Evolutionary conservation across 176 grass and related monocot genomes (phyloP), one percentile per base, ranked within the genome.

Genomic region (Carex kokanica): DNA sequence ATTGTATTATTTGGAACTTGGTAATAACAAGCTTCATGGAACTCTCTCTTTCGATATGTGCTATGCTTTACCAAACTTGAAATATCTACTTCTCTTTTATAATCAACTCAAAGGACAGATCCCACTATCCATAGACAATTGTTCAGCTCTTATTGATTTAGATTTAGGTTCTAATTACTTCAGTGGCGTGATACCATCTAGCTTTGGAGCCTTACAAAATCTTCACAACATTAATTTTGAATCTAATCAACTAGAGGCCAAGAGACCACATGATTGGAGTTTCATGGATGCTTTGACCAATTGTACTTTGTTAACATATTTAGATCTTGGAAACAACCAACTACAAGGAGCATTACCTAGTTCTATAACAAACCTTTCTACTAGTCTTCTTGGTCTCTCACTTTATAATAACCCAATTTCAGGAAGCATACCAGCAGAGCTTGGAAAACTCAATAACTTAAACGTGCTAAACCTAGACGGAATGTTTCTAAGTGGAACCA

Each of bases 341-440:
- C 29, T 91, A 6, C 67, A 83, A 51, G 86, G 89, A 21, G 4
- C 4, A 2, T 21, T 91, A 2, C 83, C 83, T 16, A 51, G 55
- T 73, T 86, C 83, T 4, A 61, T 88, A 9, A 60, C 38, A 17
- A 88, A 86, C 40, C 80, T 91, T n/a, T 86, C 89, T 2, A 59
- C 86, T 8, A 73, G 14, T 79, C 15, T 91, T 18, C 0, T 79
- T 6, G 0, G 2, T 0, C 80, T 91, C 18, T 0, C 18, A 21
- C 23, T 88, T 38, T 17, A 1, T 52, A 0, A 2, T 2, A 91
- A 86, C 27, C 84, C 20, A 64, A 52, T 91, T 64, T 52, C 62
- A 0, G 89, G 78, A 40, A 79, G 53, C 29, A 60, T 91, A 27
- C 83, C 79, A 0, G 1, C 21, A 21, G 84, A 64, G 83, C 62